Evolutionary conservation across 768 basidiomycete species (phyloP), one percentile per base, ranked within the genome.

Genomic region (Lentinus tigrinus): DNA sequence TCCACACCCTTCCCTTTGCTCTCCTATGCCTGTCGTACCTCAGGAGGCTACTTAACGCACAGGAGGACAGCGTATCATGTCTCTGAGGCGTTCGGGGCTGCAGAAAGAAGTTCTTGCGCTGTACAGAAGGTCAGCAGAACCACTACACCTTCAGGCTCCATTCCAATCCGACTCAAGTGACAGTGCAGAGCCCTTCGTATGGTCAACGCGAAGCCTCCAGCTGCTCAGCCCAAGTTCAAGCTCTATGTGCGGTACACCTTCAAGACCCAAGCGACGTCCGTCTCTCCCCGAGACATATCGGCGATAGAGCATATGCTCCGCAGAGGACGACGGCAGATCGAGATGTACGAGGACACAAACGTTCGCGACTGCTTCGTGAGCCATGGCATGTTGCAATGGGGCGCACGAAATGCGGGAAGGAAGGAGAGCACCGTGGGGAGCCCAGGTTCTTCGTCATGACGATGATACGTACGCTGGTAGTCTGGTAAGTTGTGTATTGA

Each of bases 311-410:
- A 92, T 69, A 75, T 92, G 34, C 67, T 94, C n/a, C 81, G 91
- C 46, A 83, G 82, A 53, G 88, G 88, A 2, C 71, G 65, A 48
- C 77, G 85, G 60, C 88, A 91, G 63, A 64, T 93, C 38, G 88
- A 90, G 65, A 77, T 79, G 71, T 91, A 85, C 63, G 87, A 91
- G 72, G 81, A 80, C 53, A 66, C 76, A 6, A 79, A 79, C 3
- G 88, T 93, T 53, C 87, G 77, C 63, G 87, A 93, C 66, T 91
- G 88, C 66, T 87, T 82, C 75, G 82, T 93, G 27, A 90, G 88
- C 13, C 75, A 77, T 51, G 82, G 82, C 43, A 93, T 92, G 89
- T 63, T 74, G 42, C 74, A 78, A 48, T 93, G 91, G 92, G 79
- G 81, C 31, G 72, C 70, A 52, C 52, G 56, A 38, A 63, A 70